Conservation (phyloP, 2,329 filamentous ascomycete species). For the Pseudogymnoascus sp. region DNA sequence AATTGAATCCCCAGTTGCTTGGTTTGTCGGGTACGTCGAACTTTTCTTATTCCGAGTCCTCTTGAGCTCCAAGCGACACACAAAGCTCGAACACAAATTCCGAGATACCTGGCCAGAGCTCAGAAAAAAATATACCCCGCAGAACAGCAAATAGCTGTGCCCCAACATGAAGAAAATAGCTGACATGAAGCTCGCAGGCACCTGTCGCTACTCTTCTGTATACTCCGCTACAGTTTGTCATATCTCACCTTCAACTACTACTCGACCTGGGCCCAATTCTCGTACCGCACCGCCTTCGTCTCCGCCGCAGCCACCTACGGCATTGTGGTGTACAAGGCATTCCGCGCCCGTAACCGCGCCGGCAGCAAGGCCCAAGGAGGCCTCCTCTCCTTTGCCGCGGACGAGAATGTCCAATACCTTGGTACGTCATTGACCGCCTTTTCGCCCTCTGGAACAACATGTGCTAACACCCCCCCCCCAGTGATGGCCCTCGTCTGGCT, state of each 20-base stretch:
- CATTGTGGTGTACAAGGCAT: constrained; percentile 97
- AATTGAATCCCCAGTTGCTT: constrained; percentile 48
- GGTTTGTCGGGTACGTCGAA: constrained; percentile 67
- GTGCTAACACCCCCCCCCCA: constrained; percentile 30
- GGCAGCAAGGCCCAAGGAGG: constrained; percentile 52
- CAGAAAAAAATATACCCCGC: constrained; percentile 2
- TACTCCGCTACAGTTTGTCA: constrained; percentile 73
- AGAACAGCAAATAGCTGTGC: constrained; percentile 11
- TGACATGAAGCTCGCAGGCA: constrained; percentile 49
- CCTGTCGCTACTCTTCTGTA: constrained; percentile 72
- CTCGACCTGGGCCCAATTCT: constrained; percentile 65
- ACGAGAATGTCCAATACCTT: constrained; percentile 98
- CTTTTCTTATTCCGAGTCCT: constrained; percentile 10
- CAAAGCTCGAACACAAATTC: not conserved
- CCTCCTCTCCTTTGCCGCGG: constrained; percentile 58
- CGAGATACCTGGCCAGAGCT: constrained; percentile 5
- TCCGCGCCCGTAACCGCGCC: constrained; percentile 72
- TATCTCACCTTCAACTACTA: constrained; percentile 86
- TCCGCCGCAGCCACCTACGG: constrained; percentile 88
- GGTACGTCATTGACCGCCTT: constrained; percentile 46
- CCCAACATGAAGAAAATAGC: constrained; percentile 19
- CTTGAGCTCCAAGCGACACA: not conserved
- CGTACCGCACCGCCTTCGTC: constrained; percentile 84
- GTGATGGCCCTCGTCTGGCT: constrained; percentile 95
- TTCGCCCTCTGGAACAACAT: not conserved